These are phyloP conservation scores for Lithohypha guttulata DNA, from an alignment of 2,329 filamentous ascomycete species.

Conservation along the genomic window DNA sequence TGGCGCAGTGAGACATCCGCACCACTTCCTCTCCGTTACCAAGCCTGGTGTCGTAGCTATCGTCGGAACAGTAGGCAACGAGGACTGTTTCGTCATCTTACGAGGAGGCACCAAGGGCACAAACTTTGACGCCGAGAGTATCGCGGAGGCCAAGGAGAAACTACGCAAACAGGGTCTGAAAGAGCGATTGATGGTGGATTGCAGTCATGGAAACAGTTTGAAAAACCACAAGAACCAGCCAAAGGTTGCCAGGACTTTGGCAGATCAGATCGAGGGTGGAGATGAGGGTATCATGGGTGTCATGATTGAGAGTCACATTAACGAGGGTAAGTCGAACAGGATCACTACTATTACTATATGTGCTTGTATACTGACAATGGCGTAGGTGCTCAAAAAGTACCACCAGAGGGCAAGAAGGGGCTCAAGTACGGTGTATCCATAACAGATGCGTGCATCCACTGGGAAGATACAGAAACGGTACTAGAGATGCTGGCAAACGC, in stretches of 20 bases:
- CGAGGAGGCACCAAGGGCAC: slow-evolving; percentile 84
- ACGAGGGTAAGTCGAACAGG: slow-evolving; percentile 80
- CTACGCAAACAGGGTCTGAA: slow-evolving; percentile 73
- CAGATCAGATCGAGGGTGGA: slow-evolving; percentile 75
- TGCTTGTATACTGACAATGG: slow-evolving; percentile 2
- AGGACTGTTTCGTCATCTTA: slow-evolving; percentile 95
- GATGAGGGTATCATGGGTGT: slow-evolving; percentile 86
- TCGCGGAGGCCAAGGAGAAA: slow-evolving; percentile 66
- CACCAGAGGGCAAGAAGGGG: slow-evolving; percentile 24
- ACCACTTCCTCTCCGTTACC: slow-evolving; percentile 97
- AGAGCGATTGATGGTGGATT: slow-evolving; percentile 94
- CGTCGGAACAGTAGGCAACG: slow-evolving; percentile 83
- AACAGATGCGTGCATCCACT: slow-evolving; percentile 61
- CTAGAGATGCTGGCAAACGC: slow-evolving; percentile 69
- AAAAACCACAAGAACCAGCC: slow-evolving; percentile 98
- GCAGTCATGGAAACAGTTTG: slow-evolving; percentile 94
- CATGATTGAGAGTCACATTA: slow-evolving; percentile 98
- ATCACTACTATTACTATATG: slow-evolving; percentile 51
- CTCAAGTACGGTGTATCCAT: slow-evolving; percentile 27
- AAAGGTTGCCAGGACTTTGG: slow-evolving; percentile 71
- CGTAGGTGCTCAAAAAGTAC: slow-evolving; percentile 27
- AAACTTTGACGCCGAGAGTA: slow-evolving; percentile 82
- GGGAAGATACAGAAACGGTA: slow-evolving; percentile 76
- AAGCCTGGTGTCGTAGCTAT: slow-evolving; percentile 92
- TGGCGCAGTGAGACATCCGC: slow-evolving; percentile 53